A percentile compares a stretch with the other conserved stretches of the same genome.
Evolutionary conservation across 176 grass and related monocot genomes (phyloP).

Genomic region (Aechmea fasciata): DNA sequence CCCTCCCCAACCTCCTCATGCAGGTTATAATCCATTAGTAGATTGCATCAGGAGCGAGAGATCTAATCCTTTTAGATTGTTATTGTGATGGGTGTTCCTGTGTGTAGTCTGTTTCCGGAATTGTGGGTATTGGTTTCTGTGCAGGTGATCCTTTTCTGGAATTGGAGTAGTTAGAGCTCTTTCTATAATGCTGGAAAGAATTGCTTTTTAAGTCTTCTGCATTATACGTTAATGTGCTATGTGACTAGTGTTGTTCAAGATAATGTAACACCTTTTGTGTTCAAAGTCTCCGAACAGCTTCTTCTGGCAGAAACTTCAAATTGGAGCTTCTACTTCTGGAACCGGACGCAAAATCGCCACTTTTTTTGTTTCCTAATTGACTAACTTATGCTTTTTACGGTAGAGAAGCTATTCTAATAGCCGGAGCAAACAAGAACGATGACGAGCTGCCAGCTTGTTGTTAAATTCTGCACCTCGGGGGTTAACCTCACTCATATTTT

Average conservation of each 20-base stretch:
- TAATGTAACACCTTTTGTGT: background rate
- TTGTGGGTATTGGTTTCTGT: background rate
- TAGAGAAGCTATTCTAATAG: too few species aligned
- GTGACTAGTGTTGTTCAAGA: background rate
- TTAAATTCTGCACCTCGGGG: too few species aligned
- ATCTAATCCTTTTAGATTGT: conserved; percentile 23
- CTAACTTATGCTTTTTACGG: too few species aligned
- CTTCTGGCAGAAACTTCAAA: too few species aligned
- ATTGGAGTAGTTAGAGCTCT: background rate
- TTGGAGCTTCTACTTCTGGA: too few species aligned
- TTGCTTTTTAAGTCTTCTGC: background rate
- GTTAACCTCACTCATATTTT: too few species aligned
- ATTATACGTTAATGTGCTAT: too few species aligned
- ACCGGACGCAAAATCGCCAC: too few species aligned
- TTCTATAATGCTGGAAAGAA: background rate
- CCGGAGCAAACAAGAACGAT: too few species aligned
- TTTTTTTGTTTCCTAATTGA: too few species aligned
- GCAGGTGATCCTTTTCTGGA: background rate
- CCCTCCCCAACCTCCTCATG: conserved; percentile 79
- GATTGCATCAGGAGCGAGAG: conserved; percentile 1
- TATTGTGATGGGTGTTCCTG: background rate
- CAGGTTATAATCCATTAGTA: conserved; percentile 33
- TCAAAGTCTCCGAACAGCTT: background rate
- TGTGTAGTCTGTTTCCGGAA: too few species aligned
- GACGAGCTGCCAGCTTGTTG: too few species aligned